These are phyloP conservation scores for Backusella tuberculispora DNA, from an alignment of 192 early-diverging fungal genomes.

Conservation along the genomic window DNA sequence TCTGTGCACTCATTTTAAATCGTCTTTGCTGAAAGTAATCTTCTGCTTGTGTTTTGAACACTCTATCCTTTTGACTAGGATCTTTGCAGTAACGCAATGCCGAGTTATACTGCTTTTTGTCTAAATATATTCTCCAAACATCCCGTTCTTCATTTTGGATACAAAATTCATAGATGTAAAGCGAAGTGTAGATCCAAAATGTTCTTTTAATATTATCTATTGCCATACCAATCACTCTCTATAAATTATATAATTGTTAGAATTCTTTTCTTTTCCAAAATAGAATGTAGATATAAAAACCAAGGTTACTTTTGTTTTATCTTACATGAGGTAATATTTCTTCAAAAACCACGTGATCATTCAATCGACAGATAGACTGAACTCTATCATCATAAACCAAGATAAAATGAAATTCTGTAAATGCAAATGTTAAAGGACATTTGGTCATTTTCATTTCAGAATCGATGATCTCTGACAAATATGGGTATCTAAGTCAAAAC, in stretches of 20 bases:
- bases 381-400: constrained; percentile 80
- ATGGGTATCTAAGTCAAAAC: constrained; percentile 50
- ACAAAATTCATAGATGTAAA: constrained; percentile 86
- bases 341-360: constrained; percentile 81
- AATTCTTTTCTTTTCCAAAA: neutral
- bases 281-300: neutral
- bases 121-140: constrained; percentile 90
- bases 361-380: constrained; percentile 79
- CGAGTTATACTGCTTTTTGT: constrained; percentile 79
- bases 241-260: neutral
- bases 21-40: constrained; percentile 76
- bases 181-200: constrained; percentile 89
- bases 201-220: constrained; percentile 83
- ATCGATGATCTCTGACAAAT: neutral
- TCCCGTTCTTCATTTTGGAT: constrained; percentile 92
- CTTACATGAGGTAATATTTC: constrained; percentile 74
- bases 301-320: neutral
- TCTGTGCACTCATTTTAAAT: constrained; percentile 78
- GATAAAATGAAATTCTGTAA: constrained; percentile 91
- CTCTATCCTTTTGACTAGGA: constrained; percentile 71
- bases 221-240: constrained; percentile 67
- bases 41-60: constrained; percentile 87
- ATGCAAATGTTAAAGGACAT: constrained; percentile 70
- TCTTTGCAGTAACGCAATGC: constrained; percentile 83
- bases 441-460: constrained; percentile 28